These are phyloP conservation scores for Orbilia oligospora DNA, from an alignment of 2,329 filamentous ascomycete genomes.

Conservation along the genomic window DNA sequence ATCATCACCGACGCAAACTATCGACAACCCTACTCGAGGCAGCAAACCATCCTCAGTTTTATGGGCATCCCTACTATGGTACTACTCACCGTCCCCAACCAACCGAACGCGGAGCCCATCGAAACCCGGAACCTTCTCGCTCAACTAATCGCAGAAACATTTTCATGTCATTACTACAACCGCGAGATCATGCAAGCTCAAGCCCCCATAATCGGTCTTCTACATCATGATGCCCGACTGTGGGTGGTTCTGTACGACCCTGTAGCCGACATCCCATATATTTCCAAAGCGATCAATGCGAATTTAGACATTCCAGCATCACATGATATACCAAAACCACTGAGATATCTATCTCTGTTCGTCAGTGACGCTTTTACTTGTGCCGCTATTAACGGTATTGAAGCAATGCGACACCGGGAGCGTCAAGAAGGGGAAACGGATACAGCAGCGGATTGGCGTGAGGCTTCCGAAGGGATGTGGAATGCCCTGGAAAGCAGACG, in stretches of 20 bases:
- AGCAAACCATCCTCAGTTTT: slow-evolving; percentile 38
- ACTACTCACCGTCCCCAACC: slow-evolving; percentile 9
- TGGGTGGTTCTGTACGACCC: slow-evolving; percentile 36
- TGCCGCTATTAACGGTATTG: slow-evolving; percentile 16
- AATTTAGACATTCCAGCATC: not conserved
- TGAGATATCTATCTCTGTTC: not conserved
- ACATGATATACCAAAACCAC: not conserved
- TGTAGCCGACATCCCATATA: slow-evolving; percentile 16
- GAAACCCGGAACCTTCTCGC: slow-evolving; percentile 16
- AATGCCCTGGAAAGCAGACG: not conserved
- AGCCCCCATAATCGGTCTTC: slow-evolving; percentile 18
- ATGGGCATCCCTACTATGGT: slow-evolving; percentile 32
- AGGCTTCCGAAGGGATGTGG: not conserved
- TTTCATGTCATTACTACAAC: slow-evolving; percentile 50
- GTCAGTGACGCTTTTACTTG: slow-evolving; percentile 18
- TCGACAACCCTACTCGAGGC: slow-evolving; percentile 31
- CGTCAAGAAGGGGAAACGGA: slow-evolving; percentile 3
- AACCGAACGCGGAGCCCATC: not conserved
- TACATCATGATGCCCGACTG: slow-evolving; percentile 7
- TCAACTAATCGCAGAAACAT: slow-evolving; percentile 32
- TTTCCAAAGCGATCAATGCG: slow-evolving; percentile 25
- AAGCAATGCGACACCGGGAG: slow-evolving; percentile 7
- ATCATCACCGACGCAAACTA: slow-evolving; percentile 19
- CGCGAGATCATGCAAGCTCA: slow-evolving; percentile 26
- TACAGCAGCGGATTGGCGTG: not conserved